Base-by-base conservation (phyloP, 1,284 basidiomycete genomes). In the Apiotrichum gracile region DNA sequence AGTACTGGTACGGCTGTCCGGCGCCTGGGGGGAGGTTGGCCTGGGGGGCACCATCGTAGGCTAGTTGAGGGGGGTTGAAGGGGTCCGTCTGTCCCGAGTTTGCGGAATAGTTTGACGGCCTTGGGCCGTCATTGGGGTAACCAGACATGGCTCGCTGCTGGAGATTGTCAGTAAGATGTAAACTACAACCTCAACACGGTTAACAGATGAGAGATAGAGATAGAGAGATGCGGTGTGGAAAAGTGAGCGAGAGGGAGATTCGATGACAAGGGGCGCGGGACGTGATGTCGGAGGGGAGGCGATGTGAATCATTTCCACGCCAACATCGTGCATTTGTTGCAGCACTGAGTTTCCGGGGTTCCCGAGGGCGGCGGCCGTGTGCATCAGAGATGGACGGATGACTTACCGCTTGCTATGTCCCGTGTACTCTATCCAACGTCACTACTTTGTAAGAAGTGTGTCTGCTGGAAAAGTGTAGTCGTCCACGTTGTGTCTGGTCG, bases 1-100 rank as follows among this genome's bases (percentile, higher is more conserved):
- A 83, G 70, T 85, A 86, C 67, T 72, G 53, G 77, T 64, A 63
- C 50, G 70, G 69, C 65, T 43, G 51, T 60, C 48, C 61, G 55
- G 17, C 57, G 53, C 34, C 68, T 55, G 47, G 63, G 6, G 54
- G 54, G 5, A 40, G 33, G 34, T 39, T 48, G 19, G 31, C 46
- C 6, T 51, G 60, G n/a, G 51, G 47, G 13, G 56, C 55, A 29
- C 61, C 54, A 34, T 66, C 67, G 43, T 72, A 72, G 22, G 56
- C 55, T 8, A 69, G 63, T 41, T 65, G 57, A 5, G 65, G 62
- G 33, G 59, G 57, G 58, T 68, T 71, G 65, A 70, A 73, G 2
- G 69, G 71, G 53, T 73, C 71, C 29, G 46, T 49, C 21, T 41
- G 37, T 3, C 33, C 38, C 33, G 57, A 55, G 27, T 41, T 47